Evolutionary conservation across 257 asterid species (phyloP).

Genomic region (Ilex asprella): DNA sequence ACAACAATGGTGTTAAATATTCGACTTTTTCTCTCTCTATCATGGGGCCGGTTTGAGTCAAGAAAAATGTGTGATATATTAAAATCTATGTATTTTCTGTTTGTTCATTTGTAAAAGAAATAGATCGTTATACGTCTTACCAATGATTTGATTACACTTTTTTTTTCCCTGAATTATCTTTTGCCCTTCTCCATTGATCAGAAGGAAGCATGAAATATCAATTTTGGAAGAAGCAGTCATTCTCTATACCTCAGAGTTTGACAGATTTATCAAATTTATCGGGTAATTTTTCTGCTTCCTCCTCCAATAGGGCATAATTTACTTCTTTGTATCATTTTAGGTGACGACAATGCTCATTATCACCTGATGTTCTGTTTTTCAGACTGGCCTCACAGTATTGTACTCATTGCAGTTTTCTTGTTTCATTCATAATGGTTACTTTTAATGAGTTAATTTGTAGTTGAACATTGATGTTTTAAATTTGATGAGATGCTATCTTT

Average conservation of each 20-base stretch:
- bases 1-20: slow-evolving; percentile 69
- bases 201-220: slow-evolving; percentile 54
- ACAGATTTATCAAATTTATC: slow-evolving; percentile 70
- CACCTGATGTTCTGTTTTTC: too few relatives aligned
- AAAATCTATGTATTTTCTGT: slow-evolving; percentile 2
- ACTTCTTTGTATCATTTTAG: background rate
- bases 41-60: slow-evolving; percentile 55
- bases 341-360: background rate
- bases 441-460: too few relatives aligned
- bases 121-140: too few relatives aligned
- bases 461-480: too few relatives aligned
- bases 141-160: too few relatives aligned
- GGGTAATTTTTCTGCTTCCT: slow-evolving; percentile 42
- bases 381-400: too few relatives aligned
- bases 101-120: background rate
- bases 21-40: slow-evolving; percentile 57
- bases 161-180: slow-evolving; percentile 12
- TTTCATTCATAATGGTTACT: too few relatives aligned
- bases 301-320: background rate
- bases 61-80: slow-evolving; percentile 52
- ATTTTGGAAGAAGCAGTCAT: slow-evolving; percentile 64
- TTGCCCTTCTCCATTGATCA: slow-evolving; percentile 27
- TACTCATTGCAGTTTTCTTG: too few relatives aligned
- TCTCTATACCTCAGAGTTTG: slow-evolving; percentile 73
- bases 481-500: too few relatives aligned